These are phyloP conservation scores for Apiospora phragmitis DNA, from an alignment of 2,329 filamentous ascomycete species.

Conservation along the genomic window DNA sequence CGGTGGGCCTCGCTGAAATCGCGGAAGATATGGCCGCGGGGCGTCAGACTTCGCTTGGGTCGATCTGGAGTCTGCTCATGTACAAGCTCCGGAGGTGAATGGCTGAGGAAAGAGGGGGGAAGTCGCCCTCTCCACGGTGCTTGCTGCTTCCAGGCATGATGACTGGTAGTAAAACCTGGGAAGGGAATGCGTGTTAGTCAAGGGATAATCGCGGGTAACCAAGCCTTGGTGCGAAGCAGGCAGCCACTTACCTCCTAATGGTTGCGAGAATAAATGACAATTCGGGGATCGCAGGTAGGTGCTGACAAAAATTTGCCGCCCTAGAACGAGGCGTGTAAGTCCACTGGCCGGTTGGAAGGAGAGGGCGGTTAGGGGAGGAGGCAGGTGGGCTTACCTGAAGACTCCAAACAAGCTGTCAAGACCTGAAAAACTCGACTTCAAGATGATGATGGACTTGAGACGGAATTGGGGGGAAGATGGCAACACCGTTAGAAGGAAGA, in stretches of 20 bases:
- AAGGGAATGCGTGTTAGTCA: neutral
- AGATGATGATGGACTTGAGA: neutral
- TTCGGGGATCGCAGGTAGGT: neutral
- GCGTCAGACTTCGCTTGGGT: constrained; percentile 24
- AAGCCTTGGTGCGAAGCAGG: neutral
- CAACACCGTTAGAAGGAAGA: neutral
- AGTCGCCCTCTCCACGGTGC: constrained; percentile 10
- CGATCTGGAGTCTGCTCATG: neutral
- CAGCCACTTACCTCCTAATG: neutral
- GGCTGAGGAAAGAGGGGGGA: constrained; percentile 7
- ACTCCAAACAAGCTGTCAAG: neutral
- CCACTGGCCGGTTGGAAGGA: neutral
- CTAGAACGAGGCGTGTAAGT: neutral
- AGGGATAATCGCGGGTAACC: too few relatives aligned
- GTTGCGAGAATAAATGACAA: neutral
- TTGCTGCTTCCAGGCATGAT: neutral
- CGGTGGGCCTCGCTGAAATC: constrained; percentile 39
- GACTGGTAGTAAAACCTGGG: neutral
- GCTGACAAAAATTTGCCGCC: neutral
- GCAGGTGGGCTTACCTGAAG: neutral
- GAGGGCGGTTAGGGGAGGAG: neutral
- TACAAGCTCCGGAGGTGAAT: neutral
- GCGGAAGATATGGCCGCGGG: constrained; percentile 36
- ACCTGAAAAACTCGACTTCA: neutral
- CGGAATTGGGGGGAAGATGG: neutral